Evolutionary conservation across 106 monocot genomes (phyloP).

Genomic region (Alisma plantagoaquatica): DNA sequence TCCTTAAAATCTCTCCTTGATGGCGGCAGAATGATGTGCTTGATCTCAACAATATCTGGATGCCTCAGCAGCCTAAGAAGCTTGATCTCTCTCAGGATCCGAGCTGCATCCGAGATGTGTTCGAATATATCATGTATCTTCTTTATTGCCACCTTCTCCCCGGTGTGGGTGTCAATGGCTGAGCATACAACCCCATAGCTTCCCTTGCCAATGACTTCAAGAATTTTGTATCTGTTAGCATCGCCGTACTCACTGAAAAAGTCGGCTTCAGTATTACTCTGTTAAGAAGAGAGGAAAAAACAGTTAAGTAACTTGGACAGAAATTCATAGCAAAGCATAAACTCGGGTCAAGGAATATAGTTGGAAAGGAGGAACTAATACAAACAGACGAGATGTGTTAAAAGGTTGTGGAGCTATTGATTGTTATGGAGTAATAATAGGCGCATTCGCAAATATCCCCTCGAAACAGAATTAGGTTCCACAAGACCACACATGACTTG

Average conservation of each 20-base stretch:
- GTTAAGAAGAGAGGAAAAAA: constrained; percentile 1
- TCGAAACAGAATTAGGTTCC: no score
- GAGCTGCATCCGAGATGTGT: constrained; percentile 49
- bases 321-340: not conserved
- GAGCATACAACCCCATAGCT: constrained; percentile 59
- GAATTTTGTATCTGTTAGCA: constrained; percentile 56
- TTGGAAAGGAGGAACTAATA: no score
- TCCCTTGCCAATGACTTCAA: constrained; percentile 52
- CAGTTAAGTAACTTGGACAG: not conserved
- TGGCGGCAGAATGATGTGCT: constrained; percentile 52
- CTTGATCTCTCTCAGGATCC: constrained; percentile 52
- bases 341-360: no score
- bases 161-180: constrained; percentile 44
- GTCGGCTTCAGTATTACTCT: constrained; percentile 37
- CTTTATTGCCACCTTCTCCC: constrained; percentile 54
- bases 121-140: constrained; percentile 59
- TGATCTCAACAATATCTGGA: constrained; percentile 57
- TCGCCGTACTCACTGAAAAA: constrained; percentile 56
- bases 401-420: not conserved
- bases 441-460: not conserved
- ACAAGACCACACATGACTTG: no score
- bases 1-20: constrained; percentile 20
- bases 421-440: not conserved
- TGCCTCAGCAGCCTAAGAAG: constrained; percentile 48
- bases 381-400: no score